Evolutionary conservation across 257 asterid species (phyloP).

Genomic region (Thymus quinquecostatus): DNA sequence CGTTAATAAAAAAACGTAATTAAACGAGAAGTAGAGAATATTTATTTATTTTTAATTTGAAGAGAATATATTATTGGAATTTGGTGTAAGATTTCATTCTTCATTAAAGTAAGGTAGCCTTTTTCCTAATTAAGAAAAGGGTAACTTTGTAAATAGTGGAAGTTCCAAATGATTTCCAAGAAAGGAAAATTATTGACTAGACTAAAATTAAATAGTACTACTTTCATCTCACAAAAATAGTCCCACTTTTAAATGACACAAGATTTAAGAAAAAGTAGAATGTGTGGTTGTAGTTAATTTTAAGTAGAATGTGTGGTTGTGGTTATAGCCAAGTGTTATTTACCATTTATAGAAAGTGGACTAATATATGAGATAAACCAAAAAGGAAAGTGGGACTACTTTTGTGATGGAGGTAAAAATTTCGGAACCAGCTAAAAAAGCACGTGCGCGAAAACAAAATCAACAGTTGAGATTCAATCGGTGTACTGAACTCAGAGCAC

Average conservation of each 20-base stretch:
- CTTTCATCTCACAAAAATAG: too few relatives aligned
- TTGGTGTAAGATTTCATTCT: background rate
- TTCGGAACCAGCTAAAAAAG: background rate
- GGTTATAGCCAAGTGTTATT: too few relatives aligned
- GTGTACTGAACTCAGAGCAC: conserved; percentile 30
- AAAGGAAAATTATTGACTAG: background rate
- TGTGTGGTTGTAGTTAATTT: too few relatives aligned
- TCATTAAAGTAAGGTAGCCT: background rate
- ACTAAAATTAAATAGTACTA: too few relatives aligned
- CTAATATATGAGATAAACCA: too few relatives aligned
- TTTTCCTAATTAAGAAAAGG: conserved; percentile 8
- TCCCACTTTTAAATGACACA: too few relatives aligned
- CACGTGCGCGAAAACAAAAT: conserved; percentile 27
- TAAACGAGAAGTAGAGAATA: too few relatives aligned
- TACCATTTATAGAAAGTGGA: too few relatives aligned
- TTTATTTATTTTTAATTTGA: background rate
- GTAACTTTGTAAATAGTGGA: background rate
- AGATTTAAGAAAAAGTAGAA: too few relatives aligned
- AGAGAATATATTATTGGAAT: background rate
- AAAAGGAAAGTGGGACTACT: background rate
- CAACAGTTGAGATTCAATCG: conserved; percentile 28
- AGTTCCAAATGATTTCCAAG: conserved; percentile 31
- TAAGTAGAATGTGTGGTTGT: too few relatives aligned
- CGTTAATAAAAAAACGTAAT: background rate
- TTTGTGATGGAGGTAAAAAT: background rate